A percentile compares a stretch with the other conserved stretches of the same genome.
These are phyloP conservation scores for Colletotrichum lindemuthianum DNA, from an alignment of 2,329 filamentous ascomycete species.

Conservation along the genomic window DNA sequence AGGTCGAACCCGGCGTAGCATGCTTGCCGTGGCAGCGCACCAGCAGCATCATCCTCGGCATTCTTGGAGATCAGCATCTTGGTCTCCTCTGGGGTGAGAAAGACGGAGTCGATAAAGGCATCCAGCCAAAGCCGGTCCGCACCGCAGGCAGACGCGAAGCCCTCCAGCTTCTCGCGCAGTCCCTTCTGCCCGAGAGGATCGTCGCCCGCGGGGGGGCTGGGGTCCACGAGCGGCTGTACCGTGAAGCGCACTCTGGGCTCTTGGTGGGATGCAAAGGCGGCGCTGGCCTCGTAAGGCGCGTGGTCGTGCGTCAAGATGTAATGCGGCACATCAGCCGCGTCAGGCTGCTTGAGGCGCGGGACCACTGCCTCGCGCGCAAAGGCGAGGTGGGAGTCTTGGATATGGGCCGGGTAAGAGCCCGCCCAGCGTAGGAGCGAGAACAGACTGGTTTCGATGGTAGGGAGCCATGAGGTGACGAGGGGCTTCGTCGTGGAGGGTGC, in stretches of 20 bases:
- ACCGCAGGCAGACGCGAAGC: slow-evolving; percentile 6
- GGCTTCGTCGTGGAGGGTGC: not conserved
- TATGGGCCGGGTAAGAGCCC: slow-evolving; percentile 14
- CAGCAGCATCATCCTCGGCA: not conserved
- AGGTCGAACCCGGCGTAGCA: slow-evolving; percentile 20
- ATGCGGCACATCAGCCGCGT: slow-evolving; percentile 1
- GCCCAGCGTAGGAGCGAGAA: slow-evolving; percentile 20
- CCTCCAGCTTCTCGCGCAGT: slow-evolving; percentile 19
- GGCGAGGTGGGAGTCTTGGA: slow-evolving; percentile 15
- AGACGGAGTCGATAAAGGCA: slow-evolving; percentile 11
- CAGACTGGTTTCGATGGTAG: slow-evolving; percentile 1
- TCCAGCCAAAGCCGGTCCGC: slow-evolving; percentile 15
- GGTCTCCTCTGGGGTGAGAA: slow-evolving; percentile 16
- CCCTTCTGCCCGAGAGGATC: slow-evolving; percentile 14
- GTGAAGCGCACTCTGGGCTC: slow-evolving; percentile 19
- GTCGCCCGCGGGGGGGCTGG: not conserved
- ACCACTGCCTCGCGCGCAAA: slow-evolving; percentile 19
- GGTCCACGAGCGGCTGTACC: slow-evolving; percentile 15
- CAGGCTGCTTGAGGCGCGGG: slow-evolving; percentile 16
- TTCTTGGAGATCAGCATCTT: not conserved
- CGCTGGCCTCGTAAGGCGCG: slow-evolving; percentile 17
- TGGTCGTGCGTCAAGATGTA: slow-evolving; percentile 23
- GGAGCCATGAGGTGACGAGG: slow-evolving; percentile 15
- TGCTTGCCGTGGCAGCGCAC: slow-evolving; percentile 8
- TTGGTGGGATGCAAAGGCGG: slow-evolving; percentile 17